Base-by-base conservation (phyloP, 2,329 filamentous ascomycete species). In the Trichophyton simii region DNA sequence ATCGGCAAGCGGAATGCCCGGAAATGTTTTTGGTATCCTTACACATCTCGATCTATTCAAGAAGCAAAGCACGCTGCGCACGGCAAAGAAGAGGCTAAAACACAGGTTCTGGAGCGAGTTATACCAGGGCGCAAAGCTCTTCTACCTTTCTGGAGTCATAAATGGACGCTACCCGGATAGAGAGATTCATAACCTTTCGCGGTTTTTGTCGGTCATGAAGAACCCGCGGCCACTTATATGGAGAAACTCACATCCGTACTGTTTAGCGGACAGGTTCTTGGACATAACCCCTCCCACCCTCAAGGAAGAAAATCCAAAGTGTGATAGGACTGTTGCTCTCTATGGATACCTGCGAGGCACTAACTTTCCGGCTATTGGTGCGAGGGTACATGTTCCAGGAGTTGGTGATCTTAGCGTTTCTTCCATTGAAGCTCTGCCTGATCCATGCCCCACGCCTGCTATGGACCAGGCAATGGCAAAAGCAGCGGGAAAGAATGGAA, bases 171-270 rank as follows among this genome's bases (percentile, higher is more conserved):
- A 99, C 70, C 95, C 94, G 0, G 94, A 99, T 73, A 86, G 95
- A 65, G 95, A 99, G 75, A 85, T 99, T 15, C 89, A 97, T 77
- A 99, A 99, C 71, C 76, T 99, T 60, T 95, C 90, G 13, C 85
- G 95, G 61, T 99, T 99, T 73, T 80, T 99, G 66, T 95, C 89
- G 20, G 91, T 99, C 66, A 99, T 99, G 95, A 99, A 99, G 80
- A 99, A 96, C 72, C 92, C 95, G 3, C 83, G 94, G 63, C 94
- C 94, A n/a, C 79, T 99, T 34, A 81, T 99, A 48, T 99, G 94
- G 92, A 83, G 95, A 63, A 99, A 99, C 72, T 88, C 89, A 1
- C 94, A 99, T 78, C 91, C 92, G 3, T 99, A 99, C 73, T 85
- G 89, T 62, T 79, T 99, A 60, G 89, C 94, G 62, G 94, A 99